A percentile compares a stretch with the other conserved stretches of the same genome.
Conservation (phyloP, 768 basidiomycete genomes). For the Polyporus arcularius region DNA sequence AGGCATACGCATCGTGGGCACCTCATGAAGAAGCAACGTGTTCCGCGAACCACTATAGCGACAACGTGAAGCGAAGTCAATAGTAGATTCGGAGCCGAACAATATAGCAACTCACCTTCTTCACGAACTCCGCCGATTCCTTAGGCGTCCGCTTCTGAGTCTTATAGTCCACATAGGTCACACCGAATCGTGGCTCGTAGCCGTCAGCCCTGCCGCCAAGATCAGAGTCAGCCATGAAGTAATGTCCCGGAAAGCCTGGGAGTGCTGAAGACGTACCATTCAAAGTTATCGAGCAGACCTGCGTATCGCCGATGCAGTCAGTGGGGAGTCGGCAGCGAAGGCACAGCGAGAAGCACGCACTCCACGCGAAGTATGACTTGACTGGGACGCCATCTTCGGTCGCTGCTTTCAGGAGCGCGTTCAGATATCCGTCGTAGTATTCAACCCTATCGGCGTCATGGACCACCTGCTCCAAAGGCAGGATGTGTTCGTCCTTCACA, state of each 20-base stretch:
- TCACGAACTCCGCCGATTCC: constrained; percentile 29
- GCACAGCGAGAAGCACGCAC: constrained; percentile 24
- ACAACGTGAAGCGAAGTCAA: too few species aligned
- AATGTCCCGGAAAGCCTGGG: too few species aligned
- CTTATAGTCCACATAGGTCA: constrained; percentile 42
- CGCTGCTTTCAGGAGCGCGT: constrained; percentile 40
- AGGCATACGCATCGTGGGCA: too few species aligned
- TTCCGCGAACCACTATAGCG: constrained; percentile 19
- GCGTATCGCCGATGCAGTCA: neutral
- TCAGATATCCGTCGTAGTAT: constrained; percentile 40
- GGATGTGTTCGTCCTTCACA: constrained; percentile 39
- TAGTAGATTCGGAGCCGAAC: neutral
- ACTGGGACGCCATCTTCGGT: constrained; percentile 38
- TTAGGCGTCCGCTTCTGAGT: constrained; percentile 33
- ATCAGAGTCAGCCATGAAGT: too few species aligned
- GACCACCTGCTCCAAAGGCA: constrained; percentile 36
- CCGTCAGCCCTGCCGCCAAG: constrained; percentile 35
- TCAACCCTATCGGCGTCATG: constrained; percentile 42
- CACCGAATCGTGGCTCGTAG: constrained; percentile 45
- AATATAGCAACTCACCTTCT: constrained; percentile 20
- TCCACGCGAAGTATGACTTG: constrained; percentile 43
- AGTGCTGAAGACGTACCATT: constrained; percentile 33
- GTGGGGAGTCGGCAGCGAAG: constrained; percentile 1
- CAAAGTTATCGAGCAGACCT: constrained; percentile 46
- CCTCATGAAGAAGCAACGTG: constrained; percentile 5